Conservation (phyloP, 306 rosid species). For the Ziziphus jujuba region DNA sequence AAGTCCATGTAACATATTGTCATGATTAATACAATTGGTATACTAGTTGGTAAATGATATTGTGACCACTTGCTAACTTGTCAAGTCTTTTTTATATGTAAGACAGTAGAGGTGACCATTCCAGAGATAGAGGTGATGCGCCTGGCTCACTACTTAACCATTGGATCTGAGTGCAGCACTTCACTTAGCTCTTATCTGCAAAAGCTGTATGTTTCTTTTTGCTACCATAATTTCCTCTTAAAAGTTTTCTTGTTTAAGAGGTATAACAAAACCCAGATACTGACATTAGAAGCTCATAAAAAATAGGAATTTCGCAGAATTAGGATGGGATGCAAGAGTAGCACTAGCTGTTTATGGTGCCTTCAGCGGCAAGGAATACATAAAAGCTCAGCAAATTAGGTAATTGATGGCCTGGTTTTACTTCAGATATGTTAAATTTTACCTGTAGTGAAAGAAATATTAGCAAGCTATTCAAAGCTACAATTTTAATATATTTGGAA, state of each 20-base stretch:
- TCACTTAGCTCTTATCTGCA: constrained; percentile 50
- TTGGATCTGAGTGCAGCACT: constrained; percentile 78
- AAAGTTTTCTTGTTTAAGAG: constrained; percentile 13
- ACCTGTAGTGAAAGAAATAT: background rate
- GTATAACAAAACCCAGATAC: constrained; percentile 22
- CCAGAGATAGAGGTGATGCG: constrained; percentile 98
- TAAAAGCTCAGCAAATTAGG: constrained; percentile 92
- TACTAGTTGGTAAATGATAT: background rate
- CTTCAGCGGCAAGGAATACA: constrained; percentile 77
- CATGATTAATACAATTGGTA: background rate
- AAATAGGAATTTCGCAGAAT: constrained; percentile 57
- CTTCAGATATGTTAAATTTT: too few species aligned
- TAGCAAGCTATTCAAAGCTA: background rate
- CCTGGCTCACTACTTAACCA: constrained; percentile 81
- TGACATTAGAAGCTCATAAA: constrained; percentile 35
- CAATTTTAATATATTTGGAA: background rate
- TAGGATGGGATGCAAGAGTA: constrained; percentile 94
- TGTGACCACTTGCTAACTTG: constrained; percentile 24
- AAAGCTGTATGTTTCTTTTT: constrained; percentile 47
- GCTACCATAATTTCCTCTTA: constrained; percentile 15
- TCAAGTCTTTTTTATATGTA: constrained; percentile 14
- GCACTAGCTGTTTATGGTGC: constrained; percentile 75
- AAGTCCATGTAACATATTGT: too few species aligned
- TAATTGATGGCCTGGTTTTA: constrained; percentile 7
- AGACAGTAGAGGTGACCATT: constrained; percentile 83